Conservation (phyloP, 176 grass and related monocot genomes). For the Musa acuminata region DNA sequence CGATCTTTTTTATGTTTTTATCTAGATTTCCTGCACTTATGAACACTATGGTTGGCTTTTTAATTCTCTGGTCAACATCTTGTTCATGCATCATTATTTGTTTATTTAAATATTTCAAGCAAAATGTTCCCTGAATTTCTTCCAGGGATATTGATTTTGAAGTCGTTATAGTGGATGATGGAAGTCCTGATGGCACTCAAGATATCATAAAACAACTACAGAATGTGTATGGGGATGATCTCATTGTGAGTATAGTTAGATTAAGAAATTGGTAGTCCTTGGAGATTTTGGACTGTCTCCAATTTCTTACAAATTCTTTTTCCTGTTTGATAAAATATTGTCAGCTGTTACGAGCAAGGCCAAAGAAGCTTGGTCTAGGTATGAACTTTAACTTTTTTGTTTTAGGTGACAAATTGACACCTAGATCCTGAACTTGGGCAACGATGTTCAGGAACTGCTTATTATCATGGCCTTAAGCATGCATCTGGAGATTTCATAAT, state of each 20-base stretch:
- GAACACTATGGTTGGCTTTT: neutral
- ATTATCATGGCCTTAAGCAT: conserved; percentile 84
- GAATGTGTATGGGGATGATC: conserved; percentile 82
- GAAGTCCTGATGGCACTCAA: conserved; percentile 96
- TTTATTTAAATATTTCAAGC: neutral
- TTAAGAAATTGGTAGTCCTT: neutral
- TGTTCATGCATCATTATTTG: conserved; percentile 4
- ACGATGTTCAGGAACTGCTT: conserved; percentile 69
- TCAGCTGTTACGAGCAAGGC: conserved; percentile 77
- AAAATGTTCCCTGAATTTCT: neutral
- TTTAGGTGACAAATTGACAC: conserved; percentile 10
- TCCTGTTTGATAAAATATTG: conserved; percentile 14
- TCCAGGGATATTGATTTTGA: conserved; percentile 70
- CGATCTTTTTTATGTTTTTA: neutral
- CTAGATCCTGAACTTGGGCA: neutral
- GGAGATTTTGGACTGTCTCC: neutral
- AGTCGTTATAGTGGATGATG: conserved; percentile 94
- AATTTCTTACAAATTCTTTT: conserved; percentile 1
- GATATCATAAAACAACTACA: conserved; percentile 92
- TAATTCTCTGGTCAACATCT: neutral
- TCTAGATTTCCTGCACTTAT: neutral
- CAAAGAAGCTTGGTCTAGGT: conserved; percentile 92
- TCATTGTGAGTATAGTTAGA: conserved; percentile 51
- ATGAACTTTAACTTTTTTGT: conserved; percentile 13
- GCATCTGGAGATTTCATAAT: conserved; percentile 80